phyloP scores from a whole-genome alignment of 2,329 filamentous ascomycete genomes.

The Sporothrix curviconia region DNA sequence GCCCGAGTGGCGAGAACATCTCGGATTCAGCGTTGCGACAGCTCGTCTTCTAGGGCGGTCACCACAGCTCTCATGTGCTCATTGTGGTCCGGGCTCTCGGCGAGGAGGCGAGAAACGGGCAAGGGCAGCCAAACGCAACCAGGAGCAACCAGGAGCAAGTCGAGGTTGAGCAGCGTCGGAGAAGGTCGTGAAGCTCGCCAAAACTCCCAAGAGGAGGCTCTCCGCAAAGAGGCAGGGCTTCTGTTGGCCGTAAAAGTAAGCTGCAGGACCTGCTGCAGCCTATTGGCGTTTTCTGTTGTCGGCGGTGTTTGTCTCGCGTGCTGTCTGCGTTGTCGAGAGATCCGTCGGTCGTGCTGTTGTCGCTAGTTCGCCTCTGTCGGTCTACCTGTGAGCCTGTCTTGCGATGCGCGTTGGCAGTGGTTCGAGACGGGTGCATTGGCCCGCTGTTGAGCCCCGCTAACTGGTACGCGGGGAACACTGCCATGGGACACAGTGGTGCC shows the following conservation, averaged over 20 bases:
- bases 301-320: no score
- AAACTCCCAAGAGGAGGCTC: no score
- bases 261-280: conserved; percentile 12
- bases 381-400: no score
- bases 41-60: neutral
- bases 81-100: neutral
- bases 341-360: neutral
- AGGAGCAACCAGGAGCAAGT: neutral
- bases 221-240: neutral
- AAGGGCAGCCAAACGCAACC: no score
- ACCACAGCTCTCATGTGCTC: neutral
- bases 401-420: no score
- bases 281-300: neutral
- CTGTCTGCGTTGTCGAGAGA: neutral
- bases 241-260: neutral
- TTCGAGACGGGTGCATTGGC: no score
- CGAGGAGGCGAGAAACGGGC: no score
- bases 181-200: no score
- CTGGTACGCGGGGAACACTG: no score
- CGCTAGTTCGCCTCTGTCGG: neutral
- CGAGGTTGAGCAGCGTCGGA: neutral
- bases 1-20: conserved; percentile 61
- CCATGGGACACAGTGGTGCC: no score
- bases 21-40: conserved; percentile 2
- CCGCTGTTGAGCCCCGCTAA: no score